Evolutionary conservation across 1,284 basidiomycete genomes (phyloP).

Genomic region (Ustilago cynodontis): DNA sequence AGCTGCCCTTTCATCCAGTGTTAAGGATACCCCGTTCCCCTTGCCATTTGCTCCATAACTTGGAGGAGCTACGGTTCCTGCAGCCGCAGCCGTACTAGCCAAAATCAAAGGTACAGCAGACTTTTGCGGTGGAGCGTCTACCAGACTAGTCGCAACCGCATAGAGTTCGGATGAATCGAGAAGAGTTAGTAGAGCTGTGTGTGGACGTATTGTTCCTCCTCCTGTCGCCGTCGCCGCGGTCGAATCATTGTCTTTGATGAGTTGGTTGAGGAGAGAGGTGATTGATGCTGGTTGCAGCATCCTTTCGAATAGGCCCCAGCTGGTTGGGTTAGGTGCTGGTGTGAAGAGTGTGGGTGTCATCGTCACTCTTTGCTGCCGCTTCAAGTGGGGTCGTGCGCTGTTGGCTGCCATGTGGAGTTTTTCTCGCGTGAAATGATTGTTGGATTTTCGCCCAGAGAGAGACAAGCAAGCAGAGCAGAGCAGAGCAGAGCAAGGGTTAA

Average conservation of each 20-base stretch:
- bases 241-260: slow-evolving; percentile 15
- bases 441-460: background rate
- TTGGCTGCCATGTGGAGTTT: slow-evolving; percentile 1
- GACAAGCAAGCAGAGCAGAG: too few relatives aligned
- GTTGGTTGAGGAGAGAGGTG: slow-evolving; percentile 35
- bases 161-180: slow-evolving; percentile 50
- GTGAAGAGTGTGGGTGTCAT: background rate
- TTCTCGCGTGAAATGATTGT: background rate
- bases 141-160: slow-evolving; percentile 30
- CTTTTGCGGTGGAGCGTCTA: slow-evolving; percentile 14
- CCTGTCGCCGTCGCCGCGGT: background rate
- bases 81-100: slow-evolving; percentile 36
- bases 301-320: background rate
- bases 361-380: too few relatives aligned
- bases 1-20: slow-evolving; percentile 37
- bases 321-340: background rate
- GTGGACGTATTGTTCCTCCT: slow-evolving; percentile 21
- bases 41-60: background rate
- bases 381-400: background rate
- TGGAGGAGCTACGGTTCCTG: slow-evolving; percentile 2
- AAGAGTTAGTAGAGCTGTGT: slow-evolving; percentile 41
- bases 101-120: slow-evolving; percentile 28
- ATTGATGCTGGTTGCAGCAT: slow-evolving; percentile 50
- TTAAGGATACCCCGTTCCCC: slow-evolving; percentile 11
- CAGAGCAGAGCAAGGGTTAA: too few relatives aligned